These are phyloP conservation scores for Coemansia sp. DNA, from an alignment of 192 early-diverging fungal species.

Conservation along the genomic window DNA sequence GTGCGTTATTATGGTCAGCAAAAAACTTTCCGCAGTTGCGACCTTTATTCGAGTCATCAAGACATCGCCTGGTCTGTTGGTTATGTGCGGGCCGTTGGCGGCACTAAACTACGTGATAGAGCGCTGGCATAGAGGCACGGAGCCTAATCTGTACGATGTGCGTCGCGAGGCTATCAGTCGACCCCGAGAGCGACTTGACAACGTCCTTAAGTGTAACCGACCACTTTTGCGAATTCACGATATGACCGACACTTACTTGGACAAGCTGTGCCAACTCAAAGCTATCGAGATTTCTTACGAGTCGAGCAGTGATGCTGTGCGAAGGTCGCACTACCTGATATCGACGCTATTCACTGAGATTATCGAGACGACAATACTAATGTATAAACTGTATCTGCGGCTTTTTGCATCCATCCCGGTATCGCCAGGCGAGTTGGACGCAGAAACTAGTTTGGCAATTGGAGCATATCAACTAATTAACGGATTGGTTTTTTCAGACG, in stretches of 20 bases:
- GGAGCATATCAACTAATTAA: background rate
- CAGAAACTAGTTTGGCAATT: background rate
- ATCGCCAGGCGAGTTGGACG: slow-evolving; percentile 16
- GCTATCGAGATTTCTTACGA: background rate
- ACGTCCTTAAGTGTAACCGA: background rate
- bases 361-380: background rate
- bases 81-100: slow-evolving; percentile 5
- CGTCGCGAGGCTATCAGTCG: background rate
- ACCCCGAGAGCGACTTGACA: background rate
- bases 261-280: background rate
- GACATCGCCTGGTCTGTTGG: background rate
- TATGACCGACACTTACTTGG: background rate
- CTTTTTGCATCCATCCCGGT: background rate
- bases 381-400: slow-evolving; percentile 3
- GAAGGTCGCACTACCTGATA: background rate
- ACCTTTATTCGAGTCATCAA: slow-evolving; percentile 8
- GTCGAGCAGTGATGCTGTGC: background rate
- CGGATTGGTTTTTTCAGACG: background rate
- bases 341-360: background rate
- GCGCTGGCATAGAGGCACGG: background rate
- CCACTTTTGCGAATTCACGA: slow-evolving; percentile 18
- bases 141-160: background rate
- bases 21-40: background rate
- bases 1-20: background rate
- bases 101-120: background rate